These are phyloP conservation scores for Scheffersomyces illinoinensis DNA, from an alignment of 1,139 yeast genomes.

Conservation along the genomic window DNA sequence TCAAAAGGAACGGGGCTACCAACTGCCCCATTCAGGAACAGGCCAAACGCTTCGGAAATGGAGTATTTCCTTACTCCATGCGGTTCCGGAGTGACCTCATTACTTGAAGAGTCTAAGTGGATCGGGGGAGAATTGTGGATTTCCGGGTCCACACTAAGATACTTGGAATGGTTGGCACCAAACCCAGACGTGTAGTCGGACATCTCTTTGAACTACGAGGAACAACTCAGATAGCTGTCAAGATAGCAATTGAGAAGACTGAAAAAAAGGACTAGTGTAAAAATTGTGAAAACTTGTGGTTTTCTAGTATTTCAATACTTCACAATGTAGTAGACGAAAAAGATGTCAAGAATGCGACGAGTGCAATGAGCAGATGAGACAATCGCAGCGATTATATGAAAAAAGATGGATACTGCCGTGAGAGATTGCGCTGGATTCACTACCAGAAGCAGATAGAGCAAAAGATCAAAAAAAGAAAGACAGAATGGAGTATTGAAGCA, in stretches of 20 bases:
- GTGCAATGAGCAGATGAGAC: neutral
- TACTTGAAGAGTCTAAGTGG: neutral
- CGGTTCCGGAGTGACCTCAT: constrained; percentile 1
- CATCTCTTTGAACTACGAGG: neutral
- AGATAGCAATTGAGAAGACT: neutral
- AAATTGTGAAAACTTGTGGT: neutral
- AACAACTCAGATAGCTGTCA: neutral
- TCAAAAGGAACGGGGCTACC: constrained; percentile 34
- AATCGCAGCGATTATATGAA: neutral
- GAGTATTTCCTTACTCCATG: constrained; percentile 20
- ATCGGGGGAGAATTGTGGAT: neutral
- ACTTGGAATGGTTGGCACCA: neutral
- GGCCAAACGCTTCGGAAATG: constrained; percentile 26
- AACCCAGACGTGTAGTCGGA: neutral
- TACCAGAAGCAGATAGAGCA: neutral
- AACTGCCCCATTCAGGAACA: constrained; percentile 17
- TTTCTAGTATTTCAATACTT: neutral
- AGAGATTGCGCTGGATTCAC: neutral
- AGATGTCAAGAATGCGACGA: neutral
- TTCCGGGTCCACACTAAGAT: neutral
- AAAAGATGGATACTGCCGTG: neutral
- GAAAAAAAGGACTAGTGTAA: neutral
- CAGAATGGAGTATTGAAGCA: neutral
- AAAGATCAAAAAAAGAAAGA: neutral
- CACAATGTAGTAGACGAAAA: neutral